Evolutionary conservation across 2,329 filamentous ascomycete genomes (phyloP).

Genomic region (Pseudogymnoascus sp.): DNA sequence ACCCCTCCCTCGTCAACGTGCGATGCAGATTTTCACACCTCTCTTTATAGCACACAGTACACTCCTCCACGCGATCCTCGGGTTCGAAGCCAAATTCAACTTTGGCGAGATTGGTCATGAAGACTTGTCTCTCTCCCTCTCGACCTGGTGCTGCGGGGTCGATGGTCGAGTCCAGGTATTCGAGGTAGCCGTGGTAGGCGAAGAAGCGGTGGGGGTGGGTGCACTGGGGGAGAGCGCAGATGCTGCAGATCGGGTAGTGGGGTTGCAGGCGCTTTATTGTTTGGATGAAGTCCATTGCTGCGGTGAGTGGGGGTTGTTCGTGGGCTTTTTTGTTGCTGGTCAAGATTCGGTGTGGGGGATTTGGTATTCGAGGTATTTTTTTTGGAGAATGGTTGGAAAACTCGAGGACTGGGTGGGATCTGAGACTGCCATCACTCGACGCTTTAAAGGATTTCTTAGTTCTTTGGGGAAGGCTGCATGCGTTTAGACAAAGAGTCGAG

Average conservation of each 20-base stretch:
- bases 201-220: neutral
- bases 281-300: neutral
- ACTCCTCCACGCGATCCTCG: neutral
- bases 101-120: neutral
- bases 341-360: neutral
- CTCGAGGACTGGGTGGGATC: neutral
- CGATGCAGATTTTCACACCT: neutral
- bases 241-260: neutral
- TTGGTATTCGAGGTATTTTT: neutral
- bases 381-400: neutral
- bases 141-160: neutral
- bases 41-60: neutral
- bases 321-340: neutral
- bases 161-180: neutral
- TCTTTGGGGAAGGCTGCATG: neutral
- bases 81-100: neutral
- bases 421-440: neutral
- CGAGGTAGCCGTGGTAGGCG: neutral
- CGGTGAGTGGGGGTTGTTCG: neutral
- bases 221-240: neutral
- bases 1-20: neutral
- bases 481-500: neutral
- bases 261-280: neutral
- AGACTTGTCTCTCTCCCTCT: neutral
- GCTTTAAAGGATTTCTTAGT: neutral